Conservation (phyloP, 306 rosid species). For the Fragaria ananassa region DNA sequence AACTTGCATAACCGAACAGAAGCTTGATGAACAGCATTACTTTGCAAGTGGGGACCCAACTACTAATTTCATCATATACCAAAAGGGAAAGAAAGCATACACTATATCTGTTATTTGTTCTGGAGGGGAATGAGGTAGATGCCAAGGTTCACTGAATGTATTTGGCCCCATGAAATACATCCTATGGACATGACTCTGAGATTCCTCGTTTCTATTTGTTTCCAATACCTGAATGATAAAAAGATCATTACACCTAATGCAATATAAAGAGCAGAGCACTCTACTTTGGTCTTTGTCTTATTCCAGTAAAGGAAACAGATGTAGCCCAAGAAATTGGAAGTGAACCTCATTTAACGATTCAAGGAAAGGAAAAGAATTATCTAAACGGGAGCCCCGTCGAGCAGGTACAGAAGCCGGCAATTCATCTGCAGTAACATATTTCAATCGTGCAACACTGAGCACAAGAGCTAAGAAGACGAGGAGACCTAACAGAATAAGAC, state of each 20-base stretch:
- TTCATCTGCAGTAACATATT: slow-evolving; percentile 72
- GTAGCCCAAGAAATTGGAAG: slow-evolving; percentile 25
- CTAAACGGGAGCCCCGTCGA: slow-evolving; percentile 66
- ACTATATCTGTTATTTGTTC: slow-evolving; percentile 45
- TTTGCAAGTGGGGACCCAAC: slow-evolving; percentile 1
- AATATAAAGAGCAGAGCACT: slow-evolving; percentile 14
- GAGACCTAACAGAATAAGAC: slow-evolving; percentile 64
- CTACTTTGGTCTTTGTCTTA: background rate
- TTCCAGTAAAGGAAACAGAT: slow-evolving; percentile 5
- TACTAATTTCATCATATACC: slow-evolving; percentile 5
- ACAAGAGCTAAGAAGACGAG: slow-evolving; percentile 78
- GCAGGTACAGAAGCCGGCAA: slow-evolving; percentile 55
- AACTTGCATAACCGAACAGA: background rate
- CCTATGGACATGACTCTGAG: slow-evolving; percentile 49
- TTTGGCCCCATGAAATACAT: slow-evolving; percentile 55
- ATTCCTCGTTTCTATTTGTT: slow-evolving; percentile 44
- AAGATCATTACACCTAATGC: slow-evolving; percentile 22
- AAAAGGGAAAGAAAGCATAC: slow-evolving; percentile 32
- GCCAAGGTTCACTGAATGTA: slow-evolving; percentile 53
- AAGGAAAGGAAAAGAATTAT: slow-evolving; percentile 89
- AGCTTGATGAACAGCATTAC: background rate
- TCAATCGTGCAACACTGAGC: slow-evolving; percentile 90
- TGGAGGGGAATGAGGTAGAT: slow-evolving; percentile 50
- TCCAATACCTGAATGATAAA: slow-evolving; percentile 62
- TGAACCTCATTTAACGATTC: slow-evolving; percentile 92